phyloP scores from a whole-genome alignment of 306 rosid genomes.

The Senna siamea region DNA sequence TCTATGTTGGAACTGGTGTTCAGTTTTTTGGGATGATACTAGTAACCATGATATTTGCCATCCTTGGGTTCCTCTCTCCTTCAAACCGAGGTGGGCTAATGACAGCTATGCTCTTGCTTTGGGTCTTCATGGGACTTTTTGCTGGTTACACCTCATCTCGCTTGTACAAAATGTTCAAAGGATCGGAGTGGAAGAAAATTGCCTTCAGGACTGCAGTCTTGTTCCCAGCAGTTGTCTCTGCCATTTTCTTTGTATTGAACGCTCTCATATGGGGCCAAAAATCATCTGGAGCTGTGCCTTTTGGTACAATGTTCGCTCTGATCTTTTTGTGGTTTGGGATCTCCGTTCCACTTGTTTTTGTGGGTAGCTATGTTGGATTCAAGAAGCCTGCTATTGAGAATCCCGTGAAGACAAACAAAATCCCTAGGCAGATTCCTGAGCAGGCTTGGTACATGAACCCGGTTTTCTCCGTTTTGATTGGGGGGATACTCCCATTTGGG shows the following conservation, averaged over 20 bases:
- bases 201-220: constrained; percentile 78
- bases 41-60: constrained; percentile 93
- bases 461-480: constrained; percentile 76
- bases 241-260: constrained; percentile 76
- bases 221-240: constrained; percentile 81
- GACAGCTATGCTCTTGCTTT: constrained; percentile 98
- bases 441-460: constrained; percentile 99
- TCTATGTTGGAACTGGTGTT: constrained; percentile 95
- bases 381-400: constrained; percentile 95
- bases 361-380: constrained; percentile 92
- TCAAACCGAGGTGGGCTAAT: constrained; percentile 97
- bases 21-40: constrained; percentile 91
- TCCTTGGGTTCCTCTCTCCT: constrained; percentile 96
- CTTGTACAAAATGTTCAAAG: constrained; percentile 88
- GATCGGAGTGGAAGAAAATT: constrained; percentile 90
- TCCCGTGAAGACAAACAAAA: constrained; percentile 97
- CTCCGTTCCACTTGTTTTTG: constrained; percentile 95
- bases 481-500: constrained; percentile 98
- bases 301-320: constrained; percentile 97
- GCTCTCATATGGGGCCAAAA: constrained; percentile 95
- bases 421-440: constrained; percentile 98
- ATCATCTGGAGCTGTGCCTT: constrained; percentile 98
- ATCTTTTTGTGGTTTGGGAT: constrained; percentile 96
- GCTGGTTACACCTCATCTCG: constrained; percentile 93
- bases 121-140: constrained; percentile 96